Percentiles rank a stretch among this genome's conserved stretches.
These are phyloP conservation scores for Phytophthora sansomeana DNA, from an alignment of 352 stramenopile genomes.

Conservation along the genomic window DNA sequence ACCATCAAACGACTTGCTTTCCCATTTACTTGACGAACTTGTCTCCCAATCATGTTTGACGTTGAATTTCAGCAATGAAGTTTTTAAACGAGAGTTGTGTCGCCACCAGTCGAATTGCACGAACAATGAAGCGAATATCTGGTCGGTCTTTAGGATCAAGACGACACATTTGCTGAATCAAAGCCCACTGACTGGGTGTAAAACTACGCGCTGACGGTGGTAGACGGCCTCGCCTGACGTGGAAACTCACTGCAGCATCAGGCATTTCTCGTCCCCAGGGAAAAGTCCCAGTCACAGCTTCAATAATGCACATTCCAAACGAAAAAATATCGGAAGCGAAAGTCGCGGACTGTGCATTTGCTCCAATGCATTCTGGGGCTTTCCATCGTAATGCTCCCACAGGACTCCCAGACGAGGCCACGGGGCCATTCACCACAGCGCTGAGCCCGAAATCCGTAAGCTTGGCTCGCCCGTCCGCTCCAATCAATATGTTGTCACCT, in stretches of 20 bases:
- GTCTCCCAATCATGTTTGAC: background rate
- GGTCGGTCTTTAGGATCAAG: conserved; percentile 21
- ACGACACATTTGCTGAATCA: conserved; percentile 31
- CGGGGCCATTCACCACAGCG: background rate
- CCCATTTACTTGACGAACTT: background rate
- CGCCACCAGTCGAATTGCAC: conserved; percentile 7
- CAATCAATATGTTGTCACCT: conserved; percentile 38
- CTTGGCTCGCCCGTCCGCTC: conserved; percentile 30
- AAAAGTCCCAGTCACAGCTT: conserved; percentile 20
- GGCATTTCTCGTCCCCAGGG: conserved; percentile 22
- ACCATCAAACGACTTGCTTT: background rate
- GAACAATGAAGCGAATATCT: conserved; percentile 17
- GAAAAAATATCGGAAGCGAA: conserved; percentile 31
- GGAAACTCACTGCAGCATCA: conserved; percentile 21
- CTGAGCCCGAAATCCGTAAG: conserved; percentile 40
- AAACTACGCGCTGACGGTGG: conserved; percentile 7
- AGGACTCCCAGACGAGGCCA: conserved; percentile 3
- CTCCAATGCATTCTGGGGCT: conserved; percentile 24
- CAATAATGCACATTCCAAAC: conserved; percentile 36
- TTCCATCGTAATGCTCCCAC: conserved; percentile 28
- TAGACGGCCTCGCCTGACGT: conserved; percentile 16
- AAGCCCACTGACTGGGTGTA: conserved; percentile 20
- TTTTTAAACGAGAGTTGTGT: conserved; percentile 5
- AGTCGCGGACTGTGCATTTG: conserved; percentile 9
- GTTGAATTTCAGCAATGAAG: conserved; percentile 2